These are phyloP conservation scores for Penicillium argentinense DNA, from an alignment of 495 filamentous ascomycete species.

Conservation along the genomic window DNA sequence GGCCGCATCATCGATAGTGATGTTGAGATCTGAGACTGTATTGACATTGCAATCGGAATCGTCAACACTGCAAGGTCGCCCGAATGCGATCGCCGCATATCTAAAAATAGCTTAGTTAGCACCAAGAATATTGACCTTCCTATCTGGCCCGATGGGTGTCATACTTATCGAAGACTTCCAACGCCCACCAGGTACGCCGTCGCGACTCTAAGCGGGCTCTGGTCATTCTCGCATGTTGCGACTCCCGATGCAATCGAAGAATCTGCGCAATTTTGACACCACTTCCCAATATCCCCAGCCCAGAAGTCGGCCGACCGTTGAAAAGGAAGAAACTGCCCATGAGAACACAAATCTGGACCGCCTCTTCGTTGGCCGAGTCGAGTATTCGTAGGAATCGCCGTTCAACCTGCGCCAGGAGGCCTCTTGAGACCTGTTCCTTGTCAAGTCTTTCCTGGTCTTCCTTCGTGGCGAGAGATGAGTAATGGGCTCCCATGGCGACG, in stretches of 20 bases:
- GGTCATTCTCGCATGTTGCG: background rate
- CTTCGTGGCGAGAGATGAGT: slow-evolving; percentile 1
- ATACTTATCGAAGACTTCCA: background rate
- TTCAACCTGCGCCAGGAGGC: slow-evolving; percentile 7
- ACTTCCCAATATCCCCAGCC: slow-evolving; percentile 9
- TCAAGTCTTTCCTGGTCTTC: background rate
- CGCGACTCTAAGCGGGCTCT: background rate
- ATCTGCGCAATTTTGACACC: slow-evolving; percentile 14
- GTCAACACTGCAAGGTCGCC: background rate
- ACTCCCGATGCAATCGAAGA: slow-evolving; percentile 1
- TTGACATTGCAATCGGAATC: background rate
- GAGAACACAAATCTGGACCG: slow-evolving; percentile 15
- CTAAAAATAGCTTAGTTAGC: background rate
- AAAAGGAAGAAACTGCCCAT: slow-evolving; percentile 14
- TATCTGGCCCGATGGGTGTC: background rate
- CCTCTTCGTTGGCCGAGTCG: slow-evolving; percentile 11
- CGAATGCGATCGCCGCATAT: background rate
- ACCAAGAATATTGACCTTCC: background rate
- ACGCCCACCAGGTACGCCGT: background rate
- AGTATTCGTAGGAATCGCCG: slow-evolving; percentile 7
- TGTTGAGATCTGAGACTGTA: background rate
- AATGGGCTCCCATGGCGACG: slow-evolving; percentile 11
- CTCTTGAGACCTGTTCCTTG: slow-evolving; percentile 1
- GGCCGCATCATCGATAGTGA: background rate
- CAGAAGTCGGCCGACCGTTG: slow-evolving; percentile 11